A percentile compares a stretch with the other conserved stretches of the same genome.
These are phyloP conservation scores for Phellinidium pouzarii DNA, from an alignment of 1,284 basidiomycete species.

Conservation along the genomic window DNA sequence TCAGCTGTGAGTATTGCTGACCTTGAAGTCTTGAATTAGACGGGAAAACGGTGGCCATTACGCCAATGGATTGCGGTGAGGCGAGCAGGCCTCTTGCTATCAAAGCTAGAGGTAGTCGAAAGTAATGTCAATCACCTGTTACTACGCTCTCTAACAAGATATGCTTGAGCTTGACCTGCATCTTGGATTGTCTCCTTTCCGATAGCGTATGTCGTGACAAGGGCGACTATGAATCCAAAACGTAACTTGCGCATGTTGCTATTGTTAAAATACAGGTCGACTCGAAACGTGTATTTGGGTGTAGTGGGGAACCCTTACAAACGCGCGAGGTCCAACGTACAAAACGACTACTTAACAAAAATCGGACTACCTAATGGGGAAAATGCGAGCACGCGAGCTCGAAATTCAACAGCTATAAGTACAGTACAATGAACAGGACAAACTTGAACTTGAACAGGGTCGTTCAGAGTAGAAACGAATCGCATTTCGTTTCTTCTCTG, in stretches of 20 bases:
- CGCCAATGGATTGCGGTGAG: constrained; percentile 35
- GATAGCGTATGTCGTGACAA: neutral
- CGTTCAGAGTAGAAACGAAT: too few species aligned
- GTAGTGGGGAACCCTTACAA: too few species aligned
- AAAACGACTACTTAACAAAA: too few species aligned
- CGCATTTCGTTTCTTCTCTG: too few species aligned
- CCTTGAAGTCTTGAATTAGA: constrained; percentile 34
- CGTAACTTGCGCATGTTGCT: neutral
- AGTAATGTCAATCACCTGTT: neutral
- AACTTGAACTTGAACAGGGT: too few species aligned
- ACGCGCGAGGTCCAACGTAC: too few species aligned
- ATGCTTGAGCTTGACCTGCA: constrained; percentile 19
- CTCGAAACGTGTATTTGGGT: too few species aligned
- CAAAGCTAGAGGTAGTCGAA: constrained; percentile 28
- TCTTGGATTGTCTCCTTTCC: constrained; percentile 24
- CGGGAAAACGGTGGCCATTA: constrained; percentile 46
- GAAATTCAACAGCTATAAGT: too few species aligned
- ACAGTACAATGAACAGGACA: too few species aligned
- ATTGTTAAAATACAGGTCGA: neutral
- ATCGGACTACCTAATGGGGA: too few species aligned
- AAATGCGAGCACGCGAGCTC: too few species aligned
- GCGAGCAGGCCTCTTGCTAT: constrained; percentile 40
- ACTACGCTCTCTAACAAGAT: neutral
- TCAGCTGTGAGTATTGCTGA: constrained; percentile 21
- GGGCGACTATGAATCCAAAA: neutral